Evolutionary conservation across 75 land plant species (phyloP).

Genomic region (Cunninghamia lanceolata): DNA sequence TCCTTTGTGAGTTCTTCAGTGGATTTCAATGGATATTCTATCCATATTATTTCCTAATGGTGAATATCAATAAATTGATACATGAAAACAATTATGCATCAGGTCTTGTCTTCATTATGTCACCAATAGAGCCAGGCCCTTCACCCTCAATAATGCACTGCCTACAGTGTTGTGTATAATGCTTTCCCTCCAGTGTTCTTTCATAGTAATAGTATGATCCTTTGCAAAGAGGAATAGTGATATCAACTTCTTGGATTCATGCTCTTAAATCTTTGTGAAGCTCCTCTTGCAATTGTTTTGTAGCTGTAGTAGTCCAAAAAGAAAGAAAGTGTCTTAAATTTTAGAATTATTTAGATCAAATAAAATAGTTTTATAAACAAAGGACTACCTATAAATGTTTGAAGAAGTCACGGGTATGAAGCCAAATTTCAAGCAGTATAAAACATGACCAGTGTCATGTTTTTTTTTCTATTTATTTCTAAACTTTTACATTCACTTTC

Average conservation of each 20-base stretch:
- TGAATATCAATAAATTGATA: too few relatives aligned
- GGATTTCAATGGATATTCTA: too few relatives aligned
- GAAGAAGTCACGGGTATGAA: not conserved
- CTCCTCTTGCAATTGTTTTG: constrained; percentile 56
- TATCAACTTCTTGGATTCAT: constrained; percentile 84
- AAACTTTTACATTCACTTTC: not conserved
- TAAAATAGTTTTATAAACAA: not conserved
- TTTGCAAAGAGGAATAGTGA: constrained; percentile 60
- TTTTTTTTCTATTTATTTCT: too few relatives aligned
- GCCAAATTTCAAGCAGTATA: not conserved
- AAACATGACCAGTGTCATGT: not conserved
- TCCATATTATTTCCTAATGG: too few relatives aligned
- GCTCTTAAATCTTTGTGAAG: constrained; percentile 77
- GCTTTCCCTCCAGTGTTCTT: constrained; percentile 78
- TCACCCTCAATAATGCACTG: constrained; percentile 38
- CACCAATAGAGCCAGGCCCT: constrained; percentile 64
- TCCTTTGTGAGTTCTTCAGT: too few relatives aligned
- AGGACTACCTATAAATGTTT: not conserved
- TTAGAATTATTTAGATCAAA: not conserved
- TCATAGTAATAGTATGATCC: constrained; percentile 79
- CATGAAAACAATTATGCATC: too few relatives aligned
- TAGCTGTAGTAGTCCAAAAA: constrained; percentile 33
- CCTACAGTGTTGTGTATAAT: constrained; percentile 85
- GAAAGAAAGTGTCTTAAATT: not conserved
- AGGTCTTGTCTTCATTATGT: constrained; percentile 67